Evolutionary conservation across 2,329 filamentous ascomycete genomes (phyloP).

Genomic region (Fusarium secorum): DNA sequence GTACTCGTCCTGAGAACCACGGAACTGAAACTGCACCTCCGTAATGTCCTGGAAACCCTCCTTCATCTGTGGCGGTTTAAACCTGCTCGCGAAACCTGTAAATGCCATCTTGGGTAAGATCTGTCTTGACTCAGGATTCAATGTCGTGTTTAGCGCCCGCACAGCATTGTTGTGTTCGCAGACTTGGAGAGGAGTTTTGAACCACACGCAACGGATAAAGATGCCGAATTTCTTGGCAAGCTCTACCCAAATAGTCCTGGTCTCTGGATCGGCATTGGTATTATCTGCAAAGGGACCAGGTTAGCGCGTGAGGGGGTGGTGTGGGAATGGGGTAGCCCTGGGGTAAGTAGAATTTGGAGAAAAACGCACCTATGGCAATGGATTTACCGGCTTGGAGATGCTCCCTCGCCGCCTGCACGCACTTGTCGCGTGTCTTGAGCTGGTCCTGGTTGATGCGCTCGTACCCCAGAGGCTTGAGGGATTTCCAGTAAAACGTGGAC

Average conservation of each 20-base stretch:
- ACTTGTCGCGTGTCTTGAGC: conserved; percentile 76
- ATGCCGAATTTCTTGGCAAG: conserved; percentile 75
- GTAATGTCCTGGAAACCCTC: conserved; percentile 89
- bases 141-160: conserved; percentile 71
- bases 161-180: conserved; percentile 89
- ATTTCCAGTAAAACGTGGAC: conserved; percentile 85
- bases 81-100: conserved; percentile 74
- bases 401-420: conserved; percentile 75
- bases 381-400: conserved; percentile 70
- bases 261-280: conserved; percentile 87
- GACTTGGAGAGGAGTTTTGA: conserved; percentile 74
- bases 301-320: conserved; percentile 26
- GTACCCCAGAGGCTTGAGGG: conserved; percentile 81
- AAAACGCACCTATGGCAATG: conserved; percentile 77
- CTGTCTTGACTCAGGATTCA: conserved; percentile 83
- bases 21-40: conserved; percentile 78
- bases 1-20: conserved; percentile 73
- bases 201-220: conserved; percentile 85
- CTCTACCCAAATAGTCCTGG: conserved; percentile 78
- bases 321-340: conserved; percentile 18
- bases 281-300: conserved; percentile 70
- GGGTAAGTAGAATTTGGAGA: conserved; percentile 6
- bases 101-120: conserved; percentile 84
- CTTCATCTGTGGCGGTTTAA: conserved; percentile 71
- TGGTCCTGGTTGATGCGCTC: conserved; percentile 89